phyloP scores from a whole-genome alignment of 2,329 filamentous ascomycete genomes.

The Ramichloridium luteum region DNA sequence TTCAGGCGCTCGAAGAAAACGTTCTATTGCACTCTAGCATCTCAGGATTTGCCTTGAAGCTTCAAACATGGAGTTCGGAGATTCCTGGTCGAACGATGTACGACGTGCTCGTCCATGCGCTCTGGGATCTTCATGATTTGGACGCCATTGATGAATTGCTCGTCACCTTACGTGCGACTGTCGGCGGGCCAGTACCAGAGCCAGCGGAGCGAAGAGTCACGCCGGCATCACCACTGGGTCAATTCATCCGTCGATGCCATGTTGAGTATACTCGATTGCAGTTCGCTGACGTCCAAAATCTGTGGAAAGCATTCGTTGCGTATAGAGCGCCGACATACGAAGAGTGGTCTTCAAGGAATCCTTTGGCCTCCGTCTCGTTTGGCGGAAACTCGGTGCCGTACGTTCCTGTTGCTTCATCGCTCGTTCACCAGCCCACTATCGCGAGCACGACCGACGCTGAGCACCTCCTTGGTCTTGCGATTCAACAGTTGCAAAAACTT shows the following conservation, averaged over 20 bases:
- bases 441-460: conserved; percentile 19
- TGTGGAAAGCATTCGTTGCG: conserved; percentile 73
- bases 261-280: conserved; percentile 70
- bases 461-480: conserved; percentile 67
- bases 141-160: conserved; percentile 57
- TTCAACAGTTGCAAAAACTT: conserved; percentile 72
- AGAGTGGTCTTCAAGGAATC: conserved; percentile 45
- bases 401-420: conserved; percentile 1
- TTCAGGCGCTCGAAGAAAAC: conserved; percentile 9
- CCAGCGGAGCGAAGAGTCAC: conserved; percentile 43
- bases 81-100: conserved; percentile 72
- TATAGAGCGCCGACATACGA: conserved; percentile 66
- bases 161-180: conserved; percentile 3
- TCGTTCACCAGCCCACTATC: conserved; percentile 1
- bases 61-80: conserved; percentile 20
- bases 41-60: conserved; percentile 9
- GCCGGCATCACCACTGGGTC: conserved; percentile 65
- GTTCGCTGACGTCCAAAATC: conserved; percentile 62
- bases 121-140: conserved; percentile 77
- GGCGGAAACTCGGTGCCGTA: conserved; percentile 1
- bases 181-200: conserved; percentile 25
- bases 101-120: conserved; percentile 66
- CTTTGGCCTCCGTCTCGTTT: conserved; percentile 21
- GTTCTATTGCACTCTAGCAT: conserved; percentile 10
- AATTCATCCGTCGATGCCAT: conserved; percentile 62